A percentile compares a stretch with the other conserved stretches of the same genome.
phyloP scores from a whole-genome alignment of 1,284 basidiomycete species.

The Wolfiporia cocos region DNA sequence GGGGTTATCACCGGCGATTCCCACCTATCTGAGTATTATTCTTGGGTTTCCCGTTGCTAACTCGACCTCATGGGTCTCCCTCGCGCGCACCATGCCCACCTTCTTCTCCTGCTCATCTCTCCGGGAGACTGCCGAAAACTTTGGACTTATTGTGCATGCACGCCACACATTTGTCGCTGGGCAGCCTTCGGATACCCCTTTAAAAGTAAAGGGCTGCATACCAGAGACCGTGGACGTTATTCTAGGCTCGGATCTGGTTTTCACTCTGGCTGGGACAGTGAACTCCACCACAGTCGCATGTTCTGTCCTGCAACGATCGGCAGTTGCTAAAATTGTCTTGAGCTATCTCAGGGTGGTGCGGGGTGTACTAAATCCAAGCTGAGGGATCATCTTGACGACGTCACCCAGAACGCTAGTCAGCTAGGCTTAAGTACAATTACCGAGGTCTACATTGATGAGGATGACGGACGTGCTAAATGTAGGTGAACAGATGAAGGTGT shows the following conservation, averaged over 20 bases:
- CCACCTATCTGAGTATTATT: not conserved
- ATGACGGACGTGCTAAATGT: conserved; percentile 40
- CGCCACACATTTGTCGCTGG: conserved; percentile 34
- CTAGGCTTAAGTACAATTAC: conserved; percentile 55
- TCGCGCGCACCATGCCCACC: conserved; percentile 30
- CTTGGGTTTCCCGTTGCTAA: not conserved
- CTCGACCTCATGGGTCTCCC: not conserved
- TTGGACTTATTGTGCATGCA: conserved; percentile 27
- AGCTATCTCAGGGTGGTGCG: conserved; percentile 46
- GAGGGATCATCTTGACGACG: too few species aligned
- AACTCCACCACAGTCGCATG: conserved; percentile 36
- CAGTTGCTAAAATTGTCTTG: conserved; percentile 41
- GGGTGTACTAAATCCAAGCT: too few species aligned
- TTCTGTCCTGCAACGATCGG: conserved; percentile 39
- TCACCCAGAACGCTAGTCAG: conserved; percentile 44
- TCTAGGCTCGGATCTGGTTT: conserved; percentile 40
- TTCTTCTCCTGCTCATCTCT: conserved; percentile 27
- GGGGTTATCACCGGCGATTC: conserved; percentile 2
- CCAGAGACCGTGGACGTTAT: conserved; percentile 47
- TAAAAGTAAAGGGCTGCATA: conserved; percentile 30
- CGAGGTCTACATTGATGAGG: conserved; percentile 37
- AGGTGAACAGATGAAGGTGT: conserved; percentile 11
- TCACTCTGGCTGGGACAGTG: conserved; percentile 48
- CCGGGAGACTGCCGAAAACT: conserved; percentile 26
- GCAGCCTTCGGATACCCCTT: conserved; percentile 26